Conservation (phyloP, 768 basidiomycete genomes). For the Leccinellum rugosiceps region DNA sequence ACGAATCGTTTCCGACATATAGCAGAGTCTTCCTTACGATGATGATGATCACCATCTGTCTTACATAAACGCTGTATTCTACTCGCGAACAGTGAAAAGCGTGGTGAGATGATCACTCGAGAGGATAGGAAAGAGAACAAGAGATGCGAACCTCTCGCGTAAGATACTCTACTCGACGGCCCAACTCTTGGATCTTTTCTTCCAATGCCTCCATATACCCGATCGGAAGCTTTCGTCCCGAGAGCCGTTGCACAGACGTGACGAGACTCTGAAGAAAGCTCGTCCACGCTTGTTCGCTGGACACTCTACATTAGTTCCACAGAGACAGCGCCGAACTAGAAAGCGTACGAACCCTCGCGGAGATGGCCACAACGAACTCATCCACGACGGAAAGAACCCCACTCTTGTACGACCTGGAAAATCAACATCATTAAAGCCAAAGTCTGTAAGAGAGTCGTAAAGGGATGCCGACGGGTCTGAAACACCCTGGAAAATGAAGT, state of each 20-base stretch:
- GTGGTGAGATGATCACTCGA: neutral
- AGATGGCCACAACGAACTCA: no score
- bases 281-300: slow-evolving; percentile 65
- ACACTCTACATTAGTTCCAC: slow-evolving; percentile 14
- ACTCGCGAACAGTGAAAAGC: neutral
- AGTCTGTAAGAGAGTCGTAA: no score
- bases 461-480: no score
- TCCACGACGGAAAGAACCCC: no score
- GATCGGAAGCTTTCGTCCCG: slow-evolving; percentile 58
- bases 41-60: neutral
- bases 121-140: neutral
- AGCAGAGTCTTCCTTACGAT: slow-evolving; percentile 15
- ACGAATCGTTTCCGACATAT: slow-evolving; percentile 2
- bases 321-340: no score
- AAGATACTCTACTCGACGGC: slow-evolving; percentile 57
- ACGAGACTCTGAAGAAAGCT: slow-evolving; percentile 58
- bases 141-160: slow-evolving; percentile 57
- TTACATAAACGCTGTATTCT: slow-evolving; percentile 11
- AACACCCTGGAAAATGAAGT: no score
- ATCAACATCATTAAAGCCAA: no score
- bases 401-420: no score
- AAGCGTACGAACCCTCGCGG: no score
- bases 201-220: slow-evolving; percentile 43
- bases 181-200: slow-evolving; percentile 59
- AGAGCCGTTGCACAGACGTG: slow-evolving; percentile 60